phyloP scores from a whole-genome alignment of 1,284 basidiomycete genomes.

The Cutaneotrichosporon mucoides region DNA sequence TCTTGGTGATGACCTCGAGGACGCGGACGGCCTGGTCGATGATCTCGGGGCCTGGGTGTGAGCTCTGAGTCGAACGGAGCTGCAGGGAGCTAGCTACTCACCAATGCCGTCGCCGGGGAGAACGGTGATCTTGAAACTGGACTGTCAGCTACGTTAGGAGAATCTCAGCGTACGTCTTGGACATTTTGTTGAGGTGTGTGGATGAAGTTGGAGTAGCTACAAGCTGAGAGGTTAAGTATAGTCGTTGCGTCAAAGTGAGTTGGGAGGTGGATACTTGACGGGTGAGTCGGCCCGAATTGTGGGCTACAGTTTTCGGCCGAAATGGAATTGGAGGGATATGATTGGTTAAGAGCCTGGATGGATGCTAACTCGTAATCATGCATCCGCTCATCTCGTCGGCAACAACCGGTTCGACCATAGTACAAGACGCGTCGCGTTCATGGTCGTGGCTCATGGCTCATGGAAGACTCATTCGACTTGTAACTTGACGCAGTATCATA shows the following conservation, averaged over 20 bases:
- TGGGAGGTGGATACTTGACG: neutral
- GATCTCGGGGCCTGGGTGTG: slow-evolving; percentile 77
- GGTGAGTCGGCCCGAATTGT: neutral
- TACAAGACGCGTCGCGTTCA: too few species aligned
- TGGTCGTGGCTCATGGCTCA: too few species aligned
- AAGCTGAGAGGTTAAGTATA: neutral
- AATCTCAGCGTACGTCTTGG: neutral
- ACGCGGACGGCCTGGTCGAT: slow-evolving; percentile 83
- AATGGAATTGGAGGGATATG: too few species aligned
- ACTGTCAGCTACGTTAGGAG: neutral
- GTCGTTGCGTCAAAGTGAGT: neutral
- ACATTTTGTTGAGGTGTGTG: neutral
- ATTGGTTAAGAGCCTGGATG: too few species aligned
- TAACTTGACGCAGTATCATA: too few species aligned
- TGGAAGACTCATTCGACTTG: too few species aligned
- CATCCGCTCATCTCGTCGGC: too few species aligned
- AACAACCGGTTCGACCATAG: too few species aligned
- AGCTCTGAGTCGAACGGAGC: neutral
- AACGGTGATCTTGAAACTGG: slow-evolving; percentile 71
- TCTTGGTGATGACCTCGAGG: slow-evolving; percentile 68
- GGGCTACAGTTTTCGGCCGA: neutral
- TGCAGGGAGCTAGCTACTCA: slow-evolving; percentile 43
- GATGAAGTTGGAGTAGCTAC: too few species aligned
- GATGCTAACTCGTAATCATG: too few species aligned
- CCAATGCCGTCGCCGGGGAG: slow-evolving; percentile 97